Evolutionary conservation across 2,329 filamentous ascomycete species (phyloP).

Genomic region (Teratosphaeria destructans): DNA sequence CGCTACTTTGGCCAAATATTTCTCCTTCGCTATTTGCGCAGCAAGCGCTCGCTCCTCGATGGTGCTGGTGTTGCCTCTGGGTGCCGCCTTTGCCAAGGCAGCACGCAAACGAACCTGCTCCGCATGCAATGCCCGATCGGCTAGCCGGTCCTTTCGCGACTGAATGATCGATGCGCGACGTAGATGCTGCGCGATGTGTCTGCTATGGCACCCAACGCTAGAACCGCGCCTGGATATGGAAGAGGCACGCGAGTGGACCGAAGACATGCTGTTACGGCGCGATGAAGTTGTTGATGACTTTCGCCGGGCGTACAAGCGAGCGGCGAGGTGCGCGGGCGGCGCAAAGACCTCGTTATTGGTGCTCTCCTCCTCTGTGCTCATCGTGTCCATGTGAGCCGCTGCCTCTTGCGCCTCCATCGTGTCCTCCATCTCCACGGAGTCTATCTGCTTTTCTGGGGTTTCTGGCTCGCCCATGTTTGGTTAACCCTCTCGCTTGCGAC

Average conservation of each 20-base stretch:
- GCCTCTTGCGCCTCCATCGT: not conserved
- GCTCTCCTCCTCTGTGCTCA: constrained; percentile 2
- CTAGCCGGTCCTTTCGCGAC: constrained; percentile 66
- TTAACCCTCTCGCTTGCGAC: not conserved
- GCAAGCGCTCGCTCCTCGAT: constrained; percentile 69
- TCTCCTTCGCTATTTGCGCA: constrained; percentile 66
- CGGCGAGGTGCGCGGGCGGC: constrained; percentile 66
- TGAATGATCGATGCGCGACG: constrained; percentile 73
- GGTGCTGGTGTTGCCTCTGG: constrained; percentile 46
- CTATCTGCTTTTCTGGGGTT: not conserved
- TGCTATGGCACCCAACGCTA: constrained; percentile 48
- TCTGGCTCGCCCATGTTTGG: not conserved
- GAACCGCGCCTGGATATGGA: constrained; percentile 42
- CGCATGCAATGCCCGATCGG: constrained; percentile 69
- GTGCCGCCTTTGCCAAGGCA: constrained; percentile 60
- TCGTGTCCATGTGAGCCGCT: not conserved
- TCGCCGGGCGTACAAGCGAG: constrained; percentile 63
- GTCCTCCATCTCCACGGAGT: not conserved
- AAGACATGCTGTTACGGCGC: constrained; percentile 69
- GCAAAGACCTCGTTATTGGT: constrained; percentile 36
- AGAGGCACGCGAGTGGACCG: constrained; percentile 60
- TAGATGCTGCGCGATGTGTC: constrained; percentile 66
- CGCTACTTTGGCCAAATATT: constrained; percentile 71
- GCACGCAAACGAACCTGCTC: constrained; percentile 73
- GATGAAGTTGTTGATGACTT: constrained; percentile 70